Conservation (phyloP, 2,329 filamentous ascomycete species). For the Exophiala sp. region DNA sequence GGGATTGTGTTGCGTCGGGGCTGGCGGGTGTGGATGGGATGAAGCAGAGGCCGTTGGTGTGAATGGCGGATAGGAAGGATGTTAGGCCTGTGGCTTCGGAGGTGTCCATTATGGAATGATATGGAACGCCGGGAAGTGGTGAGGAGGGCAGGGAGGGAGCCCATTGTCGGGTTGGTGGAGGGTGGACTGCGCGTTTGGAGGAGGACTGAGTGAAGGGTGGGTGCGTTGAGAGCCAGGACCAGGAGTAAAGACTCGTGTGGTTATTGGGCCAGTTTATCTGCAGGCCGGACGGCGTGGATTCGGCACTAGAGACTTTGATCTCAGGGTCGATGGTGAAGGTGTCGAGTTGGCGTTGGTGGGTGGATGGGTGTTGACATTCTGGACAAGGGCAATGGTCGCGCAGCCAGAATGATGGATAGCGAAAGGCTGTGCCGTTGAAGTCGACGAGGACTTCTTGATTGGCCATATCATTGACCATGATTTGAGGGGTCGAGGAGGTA, state of each 20-base stretch:
- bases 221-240: conserved; percentile 58
- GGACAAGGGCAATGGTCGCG: conserved; percentile 72
- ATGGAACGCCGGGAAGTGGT: conserved; percentile 42
- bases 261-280: conserved; percentile 29
- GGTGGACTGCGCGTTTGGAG: background rate
- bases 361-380: conserved; percentile 65
- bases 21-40: conserved; percentile 22
- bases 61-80: conserved; percentile 23
- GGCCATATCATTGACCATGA: conserved; percentile 28
- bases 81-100: conserved; percentile 43
- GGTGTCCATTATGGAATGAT: conserved; percentile 54
- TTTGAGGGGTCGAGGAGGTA: conserved; percentile 9
- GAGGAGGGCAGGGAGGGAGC: conserved; percentile 11
- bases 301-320: conserved; percentile 5
- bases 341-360: conserved; percentile 65
- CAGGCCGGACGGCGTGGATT: conserved; percentile 14
- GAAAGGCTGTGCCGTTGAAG: conserved; percentile 23
- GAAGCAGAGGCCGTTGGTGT: conserved; percentile 23
- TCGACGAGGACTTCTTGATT: conserved; percentile 28
- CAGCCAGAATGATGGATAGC: conserved; percentile 29
- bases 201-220: conserved; percentile 32
- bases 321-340: conserved; percentile 59
- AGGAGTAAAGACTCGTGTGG: conserved; percentile 66
- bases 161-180: conserved; percentile 15
- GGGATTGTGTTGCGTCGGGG: conserved; percentile 67